Evolutionary conservation across 305 asterid species (phyloP).

Genomic region (Fraxinus albicans): DNA sequence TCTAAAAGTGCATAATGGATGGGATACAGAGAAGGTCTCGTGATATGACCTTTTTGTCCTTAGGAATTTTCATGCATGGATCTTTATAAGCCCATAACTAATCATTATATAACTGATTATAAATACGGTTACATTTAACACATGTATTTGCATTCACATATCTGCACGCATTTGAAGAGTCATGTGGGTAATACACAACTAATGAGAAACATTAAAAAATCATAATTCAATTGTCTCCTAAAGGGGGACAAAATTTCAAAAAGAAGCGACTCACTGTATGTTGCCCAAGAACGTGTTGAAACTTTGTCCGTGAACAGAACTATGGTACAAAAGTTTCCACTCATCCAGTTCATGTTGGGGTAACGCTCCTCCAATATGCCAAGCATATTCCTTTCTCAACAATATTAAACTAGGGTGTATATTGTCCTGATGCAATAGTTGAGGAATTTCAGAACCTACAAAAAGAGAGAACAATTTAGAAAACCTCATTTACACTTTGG

Average conservation of each 20-base stretch:
- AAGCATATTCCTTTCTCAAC: conserved; percentile 81
- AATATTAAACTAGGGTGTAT: conserved; percentile 54
- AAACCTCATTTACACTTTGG: not conserved
- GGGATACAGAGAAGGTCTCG: not conserved
- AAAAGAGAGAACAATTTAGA: conserved; percentile 21
- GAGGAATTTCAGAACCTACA: conserved; percentile 76
- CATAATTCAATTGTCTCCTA: not conserved
- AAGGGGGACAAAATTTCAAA: conserved; percentile 10
- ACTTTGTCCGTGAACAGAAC: conserved; percentile 76
- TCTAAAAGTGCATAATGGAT: not conserved
- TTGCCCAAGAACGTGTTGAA: conserved; percentile 87
- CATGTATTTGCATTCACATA: not conserved
- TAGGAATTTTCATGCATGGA: not conserved
- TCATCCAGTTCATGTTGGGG: conserved; percentile 56
- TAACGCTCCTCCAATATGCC: conserved; percentile 91
- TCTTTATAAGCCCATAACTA: not conserved
- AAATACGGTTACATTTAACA: not conserved
- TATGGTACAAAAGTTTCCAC: conserved; percentile 89
- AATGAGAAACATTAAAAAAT: not conserved
- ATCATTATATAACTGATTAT: not conserved
- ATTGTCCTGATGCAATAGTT: conserved; percentile 38
- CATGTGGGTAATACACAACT: not conserved
- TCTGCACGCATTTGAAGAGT: not conserved
- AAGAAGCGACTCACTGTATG: conserved; percentile 54
- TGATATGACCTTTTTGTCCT: not conserved